Evolutionary conservation across 2,329 filamentous ascomycete genomes (phyloP).

Genomic region (Shiraia sp.): DNA sequence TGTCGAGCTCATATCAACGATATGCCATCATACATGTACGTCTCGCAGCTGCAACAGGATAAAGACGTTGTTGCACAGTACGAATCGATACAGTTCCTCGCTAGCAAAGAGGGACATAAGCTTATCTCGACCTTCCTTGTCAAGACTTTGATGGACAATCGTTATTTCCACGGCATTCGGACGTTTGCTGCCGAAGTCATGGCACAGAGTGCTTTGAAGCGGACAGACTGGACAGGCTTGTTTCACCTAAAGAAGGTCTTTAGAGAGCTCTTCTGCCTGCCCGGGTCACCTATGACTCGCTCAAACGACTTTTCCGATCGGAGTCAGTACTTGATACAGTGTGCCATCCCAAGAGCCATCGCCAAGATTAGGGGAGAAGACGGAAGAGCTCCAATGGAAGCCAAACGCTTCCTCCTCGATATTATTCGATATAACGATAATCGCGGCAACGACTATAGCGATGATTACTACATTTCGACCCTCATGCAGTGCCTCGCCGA

Average conservation of each 20-base stretch:
- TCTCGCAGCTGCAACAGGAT: conserved; percentile 96
- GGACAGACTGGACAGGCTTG: conserved; percentile 73
- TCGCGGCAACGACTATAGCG: conserved; percentile 83
- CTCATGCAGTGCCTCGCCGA: conserved; percentile 69
- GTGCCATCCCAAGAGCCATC: conserved; percentile 80
- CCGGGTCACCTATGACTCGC: conserved; percentile 74
- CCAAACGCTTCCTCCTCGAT: conserved; percentile 83
- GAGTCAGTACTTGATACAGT: conserved; percentile 80
- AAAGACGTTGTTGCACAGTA: conserved; percentile 89
- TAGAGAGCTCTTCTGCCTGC: conserved; percentile 83
- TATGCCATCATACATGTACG: conserved; percentile 96
- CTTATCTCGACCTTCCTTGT: conserved; percentile 88
- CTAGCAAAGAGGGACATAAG: conserved; percentile 68
- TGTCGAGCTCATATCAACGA: conserved; percentile 74
- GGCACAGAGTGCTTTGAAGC: conserved; percentile 66
- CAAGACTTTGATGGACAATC: conserved; percentile 84
- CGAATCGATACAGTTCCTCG: conserved; percentile 73
- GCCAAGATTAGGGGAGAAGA: conserved; percentile 74
- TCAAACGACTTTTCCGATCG: conserved; percentile 93
- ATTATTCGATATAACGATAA: conserved; percentile 95
- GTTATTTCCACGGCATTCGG: conserved; percentile 93
- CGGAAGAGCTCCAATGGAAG: conserved; percentile 76
- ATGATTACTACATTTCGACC: conserved; percentile 83
- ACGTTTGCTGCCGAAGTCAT: conserved; percentile 81
- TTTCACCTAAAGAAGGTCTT: conserved; percentile 85